Evolutionary conservation across 2,329 filamentous ascomycete species (phyloP), one percentile per base, ranked within the genome.

Genomic region (Beauveria australis): DNA sequence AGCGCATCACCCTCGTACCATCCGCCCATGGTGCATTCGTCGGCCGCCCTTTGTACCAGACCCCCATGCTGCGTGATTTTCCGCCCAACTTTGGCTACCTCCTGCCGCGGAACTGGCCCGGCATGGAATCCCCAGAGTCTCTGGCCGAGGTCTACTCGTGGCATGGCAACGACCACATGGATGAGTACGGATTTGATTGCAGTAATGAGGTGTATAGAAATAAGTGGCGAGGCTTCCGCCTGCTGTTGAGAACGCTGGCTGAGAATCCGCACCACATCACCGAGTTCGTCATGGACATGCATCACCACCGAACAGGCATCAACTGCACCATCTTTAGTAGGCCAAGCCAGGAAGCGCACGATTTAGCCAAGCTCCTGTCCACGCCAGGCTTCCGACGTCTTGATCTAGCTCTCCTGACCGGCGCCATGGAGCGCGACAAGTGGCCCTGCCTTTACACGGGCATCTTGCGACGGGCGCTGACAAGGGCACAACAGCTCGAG

Each of bases 261-360:
- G 46, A 65, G 56, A 55, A 65, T 7, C 46, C 67, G 1, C 62
- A 70, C 26, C 61, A 61, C 3, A 58, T 79, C 9, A 63, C 69
- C 1, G 75, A 76, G 48, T 63, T 79, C 3, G 40, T 71, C 6
- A 19, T 78, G 8, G 70, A 75, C 51, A 64, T 62, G 2, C 63
- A 70, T 46, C 55, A 64, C 7, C 60, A 73, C 9, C 9, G 57
- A 2, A 73, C 68, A 0, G 72, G 73, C 1, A 63, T 76, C 0
- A 73, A 68, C 14, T 69, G 65, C 37, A 63, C 60, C n/a, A 63
- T 74, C 6, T 73, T 74, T 54, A 65, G 68, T 8, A 14, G 64
- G 43, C 62, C 63, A 14, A 66, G 63, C 40, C 51, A 65, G 16
- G 68, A 72, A 40, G 69, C 70, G 33, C 14, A 62, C 3, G 44